These are phyloP conservation scores for Pittosporum tobira DNA, from an alignment of 129 eudicot genomes.

Conservation along the genomic window DNA sequence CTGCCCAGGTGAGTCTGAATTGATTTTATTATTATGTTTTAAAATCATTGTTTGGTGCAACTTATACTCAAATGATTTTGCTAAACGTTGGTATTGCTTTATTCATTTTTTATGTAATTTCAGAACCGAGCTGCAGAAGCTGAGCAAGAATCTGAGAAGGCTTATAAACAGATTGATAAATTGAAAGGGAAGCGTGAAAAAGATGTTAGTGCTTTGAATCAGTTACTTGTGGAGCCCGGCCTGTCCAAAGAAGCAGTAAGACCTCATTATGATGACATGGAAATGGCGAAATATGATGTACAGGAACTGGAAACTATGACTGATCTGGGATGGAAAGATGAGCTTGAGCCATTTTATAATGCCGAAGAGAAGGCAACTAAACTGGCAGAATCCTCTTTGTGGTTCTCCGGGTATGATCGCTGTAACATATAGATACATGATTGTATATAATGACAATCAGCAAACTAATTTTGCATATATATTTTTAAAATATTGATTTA, in stretches of 20 bases:
- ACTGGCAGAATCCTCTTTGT: constrained; percentile 66
- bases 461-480: too few relatives aligned
- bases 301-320: constrained; percentile 8
- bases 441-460: too few relatives aligned
- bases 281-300: constrained; percentile 26
- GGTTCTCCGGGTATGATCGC: constrained; percentile 91
- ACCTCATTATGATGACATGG: constrained; percentile 30
- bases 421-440: constrained; percentile 85
- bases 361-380: too few relatives aligned
- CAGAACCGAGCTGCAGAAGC: constrained; percentile 65
- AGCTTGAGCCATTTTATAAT: too few relatives aligned
- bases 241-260: constrained; percentile 26
- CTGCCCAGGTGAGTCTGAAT: constrained; percentile 62
- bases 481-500: too few relatives aligned
- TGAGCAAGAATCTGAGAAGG: constrained; percentile 63
- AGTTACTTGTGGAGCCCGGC: constrained; percentile 31
- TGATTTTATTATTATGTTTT: constrained; percentile 35
- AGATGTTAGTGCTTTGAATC: constrained; percentile 28
- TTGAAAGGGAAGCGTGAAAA: constrained; percentile 52
- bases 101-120: constrained; percentile 7
- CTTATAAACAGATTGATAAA: constrained; percentile 54
- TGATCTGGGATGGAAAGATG: neutral
- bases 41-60: too few relatives aligned
- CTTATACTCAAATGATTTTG: too few relatives aligned
- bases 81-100: too few relatives aligned